A percentile compares a stretch with the other conserved stretches of the same genome.
phyloP scores from a whole-genome alignment of 805 yeast species.

The Cyberlindnera mycetangii region DNA sequence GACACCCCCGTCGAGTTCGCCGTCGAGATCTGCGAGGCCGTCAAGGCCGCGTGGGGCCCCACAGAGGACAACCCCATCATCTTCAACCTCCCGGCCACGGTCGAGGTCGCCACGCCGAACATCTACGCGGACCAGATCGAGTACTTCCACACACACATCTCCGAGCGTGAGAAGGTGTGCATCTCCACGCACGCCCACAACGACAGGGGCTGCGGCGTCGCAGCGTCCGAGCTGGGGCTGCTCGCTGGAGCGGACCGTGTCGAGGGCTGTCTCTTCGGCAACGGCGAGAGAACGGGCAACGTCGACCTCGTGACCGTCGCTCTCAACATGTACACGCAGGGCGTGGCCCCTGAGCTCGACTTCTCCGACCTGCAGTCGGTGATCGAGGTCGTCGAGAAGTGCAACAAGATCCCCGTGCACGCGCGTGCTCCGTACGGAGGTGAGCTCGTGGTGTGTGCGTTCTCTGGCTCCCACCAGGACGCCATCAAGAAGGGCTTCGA shows the following conservation, averaged over 20 bases:
- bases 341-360: slow-evolving; percentile 68
- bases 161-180: slow-evolving; percentile 68
- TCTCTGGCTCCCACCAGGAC: slow-evolving; percentile 72
- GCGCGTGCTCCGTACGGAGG: slow-evolving; percentile 83
- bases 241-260: slow-evolving; percentile 86
- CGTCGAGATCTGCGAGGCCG: slow-evolving; percentile 76
- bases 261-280: slow-evolving; percentile 80
- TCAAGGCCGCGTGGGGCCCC: slow-evolving; percentile 76
- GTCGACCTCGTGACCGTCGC: slow-evolving; percentile 77
- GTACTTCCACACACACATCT: slow-evolving; percentile 62
- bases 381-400: slow-evolving; percentile 67
- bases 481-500: slow-evolving; percentile 67
- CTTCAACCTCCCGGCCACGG: slow-evolving; percentile 79
- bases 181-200: slow-evolving; percentile 75
- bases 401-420: slow-evolving; percentile 72
- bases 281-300: slow-evolving; percentile 85
- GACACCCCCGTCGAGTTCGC: slow-evolving; percentile 75
- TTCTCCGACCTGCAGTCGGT: slow-evolving; percentile 65
- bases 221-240: slow-evolving; percentile 73
- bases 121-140: slow-evolving; percentile 80
- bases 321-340: slow-evolving; percentile 74
- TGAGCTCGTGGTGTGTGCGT: slow-evolving; percentile 74
- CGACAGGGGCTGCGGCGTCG: slow-evolving; percentile 83
- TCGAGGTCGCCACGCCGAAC: slow-evolving; percentile 73
- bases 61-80: slow-evolving; percentile 70